A percentile compares a stretch with the other conserved stretches of the same genome.
Conservation (phyloP, 2,329 filamentous ascomycete species). For the Aspergillus ochraceus region DNA sequence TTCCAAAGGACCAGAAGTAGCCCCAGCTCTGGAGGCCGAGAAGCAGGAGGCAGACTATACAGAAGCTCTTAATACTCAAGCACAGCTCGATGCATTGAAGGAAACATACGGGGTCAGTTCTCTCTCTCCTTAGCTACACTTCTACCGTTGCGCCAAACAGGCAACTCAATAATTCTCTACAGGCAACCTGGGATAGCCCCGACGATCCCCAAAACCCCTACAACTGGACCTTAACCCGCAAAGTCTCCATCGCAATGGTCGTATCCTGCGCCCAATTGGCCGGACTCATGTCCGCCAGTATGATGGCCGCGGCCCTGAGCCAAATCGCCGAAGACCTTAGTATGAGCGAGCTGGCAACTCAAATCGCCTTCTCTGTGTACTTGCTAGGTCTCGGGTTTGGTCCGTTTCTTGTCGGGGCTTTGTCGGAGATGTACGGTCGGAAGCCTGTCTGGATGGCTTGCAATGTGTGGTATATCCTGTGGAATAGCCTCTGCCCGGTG, state of each 20-base stretch:
- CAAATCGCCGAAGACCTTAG: background rate
- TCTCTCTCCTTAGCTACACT: background rate
- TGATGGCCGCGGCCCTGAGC: slow-evolving; percentile 5
- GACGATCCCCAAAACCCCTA: slow-evolving; percentile 4
- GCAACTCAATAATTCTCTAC: background rate
- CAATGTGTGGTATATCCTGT: slow-evolving; percentile 5
- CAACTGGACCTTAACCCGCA: background rate
- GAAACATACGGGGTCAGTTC: background rate
- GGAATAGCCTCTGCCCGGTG: slow-evolving; percentile 5
- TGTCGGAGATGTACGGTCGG: slow-evolving; percentile 6
- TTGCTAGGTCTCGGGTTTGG: slow-evolving; percentile 1
- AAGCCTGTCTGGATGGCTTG: background rate
- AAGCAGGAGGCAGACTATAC: background rate
- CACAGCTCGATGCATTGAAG: background rate
- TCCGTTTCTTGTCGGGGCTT: slow-evolving; percentile 2
- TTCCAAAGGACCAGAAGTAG: background rate
- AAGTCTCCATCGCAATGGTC: slow-evolving; percentile 1
- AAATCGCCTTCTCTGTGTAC: slow-evolving; percentile 4
- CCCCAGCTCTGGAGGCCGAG: background rate
- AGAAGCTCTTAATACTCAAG: background rate
- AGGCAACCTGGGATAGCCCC: slow-evolving; percentile 5
- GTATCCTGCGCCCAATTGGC: slow-evolving; percentile 2
- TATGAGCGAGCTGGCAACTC: background rate
- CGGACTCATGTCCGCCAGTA: slow-evolving; percentile 4
- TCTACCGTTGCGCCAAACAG: background rate